These are phyloP conservation scores for Paspalum vaginatum DNA, from an alignment of 176 grass and related monocot species.

Conservation along the genomic window DNA sequence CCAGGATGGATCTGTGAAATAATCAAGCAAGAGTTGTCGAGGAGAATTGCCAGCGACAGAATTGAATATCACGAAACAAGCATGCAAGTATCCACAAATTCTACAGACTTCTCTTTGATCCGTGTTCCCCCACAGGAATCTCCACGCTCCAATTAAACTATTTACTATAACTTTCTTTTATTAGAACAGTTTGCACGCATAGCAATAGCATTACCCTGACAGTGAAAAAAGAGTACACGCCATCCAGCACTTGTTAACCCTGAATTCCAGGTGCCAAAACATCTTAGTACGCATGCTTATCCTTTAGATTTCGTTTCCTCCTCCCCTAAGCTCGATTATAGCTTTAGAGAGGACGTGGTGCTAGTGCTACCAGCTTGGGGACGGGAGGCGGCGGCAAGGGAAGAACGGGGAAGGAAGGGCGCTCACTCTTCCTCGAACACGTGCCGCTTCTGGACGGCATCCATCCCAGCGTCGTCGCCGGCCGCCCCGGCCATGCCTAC, in stretches of 20 bases:
- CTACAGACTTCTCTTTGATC: background rate
- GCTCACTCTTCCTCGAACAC: slow-evolving; percentile 99
- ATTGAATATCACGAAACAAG: background rate
- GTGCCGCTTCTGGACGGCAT: slow-evolving; percentile 89
- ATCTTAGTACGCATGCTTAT: background rate
- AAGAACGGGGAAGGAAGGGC: background rate
- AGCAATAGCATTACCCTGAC: background rate
- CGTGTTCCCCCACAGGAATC: background rate
- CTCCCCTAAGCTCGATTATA: too few species aligned
- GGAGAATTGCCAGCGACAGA: slow-evolving; percentile 12
- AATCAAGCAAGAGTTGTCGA: slow-evolving; percentile 1
- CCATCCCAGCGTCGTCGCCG: slow-evolving; percentile 71
- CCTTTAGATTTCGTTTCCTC: too few species aligned
- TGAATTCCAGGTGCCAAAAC: background rate
- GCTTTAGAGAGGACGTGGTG: too few species aligned
- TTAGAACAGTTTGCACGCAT: background rate
- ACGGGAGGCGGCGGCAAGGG: too few species aligned
- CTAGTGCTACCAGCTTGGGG: too few species aligned
- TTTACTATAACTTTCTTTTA: background rate
- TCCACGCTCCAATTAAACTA: background rate
- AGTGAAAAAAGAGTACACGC: background rate
- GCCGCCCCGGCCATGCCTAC: slow-evolving; percentile 40
- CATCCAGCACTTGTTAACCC: background rate
- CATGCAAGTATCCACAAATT: background rate
- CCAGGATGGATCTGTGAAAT: slow-evolving; percentile 82